Evolutionary conservation across 192 early-diverging fungal species (phyloP), one percentile per base, ranked within the genome.

Genomic region (Phycomyces blakesleeanus): DNA sequence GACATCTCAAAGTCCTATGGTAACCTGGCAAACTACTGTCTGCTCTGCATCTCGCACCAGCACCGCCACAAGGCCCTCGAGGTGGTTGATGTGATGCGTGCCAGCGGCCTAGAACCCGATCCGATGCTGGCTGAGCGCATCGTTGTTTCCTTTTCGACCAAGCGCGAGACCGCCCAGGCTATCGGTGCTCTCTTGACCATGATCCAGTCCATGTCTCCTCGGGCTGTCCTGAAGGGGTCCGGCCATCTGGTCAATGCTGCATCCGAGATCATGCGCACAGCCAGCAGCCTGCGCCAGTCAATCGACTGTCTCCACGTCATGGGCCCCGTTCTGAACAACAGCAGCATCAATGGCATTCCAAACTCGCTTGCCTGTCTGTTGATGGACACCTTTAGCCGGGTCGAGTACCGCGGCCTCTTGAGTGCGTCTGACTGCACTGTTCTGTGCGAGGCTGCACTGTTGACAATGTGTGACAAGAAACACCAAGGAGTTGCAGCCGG

Each of bases 1-100:
- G 74, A 76, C 29, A 57, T 76, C 39, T 58, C 59, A 10, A 69
- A 70, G 27, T 40, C 65, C 0, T 76, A 76, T 51, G 64, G 69
- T 51, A 76, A 70, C 40, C 55, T 76, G 12, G 64, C 74, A 10
- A 64, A 51, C 20, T 76, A 76, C 29, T 59, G 64, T 4, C 42
- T 67, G 20, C 60, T 76, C 9, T 76, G 69, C 38, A 27, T 76
- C 3, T 39, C 40, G 0, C 25, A 51, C 4, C 18, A 57, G 9
- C 16, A 25, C n/a, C 40, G 41, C 21, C 24, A 18, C 22, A 42
- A 37, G 10, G 61, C 29, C 0, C 39, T 63, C 22, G 34, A 49
- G 16, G 66, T 76, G 11, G 50, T 76, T 5, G 20, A 53, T 12
- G 61, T 64, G 38, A 76, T 76, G 74, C 55, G 47, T 0, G n/a